Conservation (phyloP, 1,139 yeast species). For the Kodamaea derodonti region DNA sequence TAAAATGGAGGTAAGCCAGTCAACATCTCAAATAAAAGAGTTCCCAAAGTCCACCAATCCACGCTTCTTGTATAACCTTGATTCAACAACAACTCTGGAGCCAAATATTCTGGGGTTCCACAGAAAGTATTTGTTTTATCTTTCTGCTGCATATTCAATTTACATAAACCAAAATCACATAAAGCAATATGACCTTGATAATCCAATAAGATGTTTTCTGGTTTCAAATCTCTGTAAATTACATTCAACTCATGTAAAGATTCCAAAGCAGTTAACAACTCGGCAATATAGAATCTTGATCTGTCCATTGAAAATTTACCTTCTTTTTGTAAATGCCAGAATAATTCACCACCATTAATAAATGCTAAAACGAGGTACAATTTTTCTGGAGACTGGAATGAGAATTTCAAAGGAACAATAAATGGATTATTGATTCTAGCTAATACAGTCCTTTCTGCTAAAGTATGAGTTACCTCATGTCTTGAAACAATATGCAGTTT, state of each 20-base stretch:
- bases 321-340: slow-evolving; percentile 89
- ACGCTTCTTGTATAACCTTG: slow-evolving; percentile 94
- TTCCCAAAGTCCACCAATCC: slow-evolving; percentile 98
- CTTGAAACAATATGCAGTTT: slow-evolving; percentile 92
- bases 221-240: slow-evolving; percentile 91
- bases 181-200: slow-evolving; percentile 96
- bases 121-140: slow-evolving; percentile 93
- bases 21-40: slow-evolving; percentile 88
- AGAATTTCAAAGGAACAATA: slow-evolving; percentile 93
- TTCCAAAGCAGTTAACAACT: slow-evolving; percentile 86
- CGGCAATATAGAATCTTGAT: slow-evolving; percentile 91
- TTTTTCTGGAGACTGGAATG: slow-evolving; percentile 95
- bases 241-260: slow-evolving; percentile 87
- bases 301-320: slow-evolving; percentile 88
- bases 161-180: slow-evolving; percentile 96
- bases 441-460: slow-evolving; percentile 92
- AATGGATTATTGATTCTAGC: slow-evolving; percentile 95
- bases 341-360: slow-evolving; percentile 95
- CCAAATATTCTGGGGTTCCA: slow-evolving; percentile 95
- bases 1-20: slow-evolving; percentile 88
- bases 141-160: slow-evolving; percentile 83
- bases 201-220: slow-evolving; percentile 89
- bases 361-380: slow-evolving; percentile 85
- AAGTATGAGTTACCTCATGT: slow-evolving; percentile 92
- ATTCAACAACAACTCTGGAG: slow-evolving; percentile 87